A percentile compares a stretch with the other conserved stretches of the same genome.
phyloP scores from a whole-genome alignment of 2,329 filamentous ascomycete species.

The Macrophomina tecta region DNA sequence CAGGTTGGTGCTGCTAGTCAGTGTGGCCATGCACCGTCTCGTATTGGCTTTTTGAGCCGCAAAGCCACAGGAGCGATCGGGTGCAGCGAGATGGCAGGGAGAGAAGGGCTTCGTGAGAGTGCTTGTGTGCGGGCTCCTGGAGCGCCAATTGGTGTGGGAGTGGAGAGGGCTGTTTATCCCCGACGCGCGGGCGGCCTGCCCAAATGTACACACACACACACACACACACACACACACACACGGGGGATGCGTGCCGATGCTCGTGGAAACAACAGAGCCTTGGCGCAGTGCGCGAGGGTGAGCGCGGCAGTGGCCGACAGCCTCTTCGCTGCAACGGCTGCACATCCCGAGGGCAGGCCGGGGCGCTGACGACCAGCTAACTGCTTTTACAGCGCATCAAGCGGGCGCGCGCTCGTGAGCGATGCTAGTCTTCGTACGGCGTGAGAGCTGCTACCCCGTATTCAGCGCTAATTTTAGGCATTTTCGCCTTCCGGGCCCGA shows the following conservation, averaged over 20 bases:
- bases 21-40: background rate
- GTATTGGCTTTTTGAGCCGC: constrained; percentile 8
- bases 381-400: background rate
- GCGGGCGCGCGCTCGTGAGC: constrained; percentile 10
- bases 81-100: background rate
- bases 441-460: constrained; percentile 19
- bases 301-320: background rate
- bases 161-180: constrained; percentile 8
- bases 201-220: background rate
- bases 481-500: constrained; percentile 26
- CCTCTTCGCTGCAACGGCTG: background rate
- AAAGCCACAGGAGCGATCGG: constrained; percentile 18
- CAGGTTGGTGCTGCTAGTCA: background rate
- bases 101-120: background rate
- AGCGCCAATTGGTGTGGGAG: background rate
- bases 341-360: background rate
- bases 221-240: background rate
- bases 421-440: background rate
- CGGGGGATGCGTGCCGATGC: constrained; percentile 15
- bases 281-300: too few relatives aligned
- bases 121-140: background rate
- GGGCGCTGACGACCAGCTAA: too few relatives aligned
- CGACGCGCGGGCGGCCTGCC: constrained; percentile 21
- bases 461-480: constrained; percentile 23
- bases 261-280: constrained; percentile 19